phyloP scores from a whole-genome alignment of 495 filamentous ascomycete species.

The Oidiodendron maius region DNA sequence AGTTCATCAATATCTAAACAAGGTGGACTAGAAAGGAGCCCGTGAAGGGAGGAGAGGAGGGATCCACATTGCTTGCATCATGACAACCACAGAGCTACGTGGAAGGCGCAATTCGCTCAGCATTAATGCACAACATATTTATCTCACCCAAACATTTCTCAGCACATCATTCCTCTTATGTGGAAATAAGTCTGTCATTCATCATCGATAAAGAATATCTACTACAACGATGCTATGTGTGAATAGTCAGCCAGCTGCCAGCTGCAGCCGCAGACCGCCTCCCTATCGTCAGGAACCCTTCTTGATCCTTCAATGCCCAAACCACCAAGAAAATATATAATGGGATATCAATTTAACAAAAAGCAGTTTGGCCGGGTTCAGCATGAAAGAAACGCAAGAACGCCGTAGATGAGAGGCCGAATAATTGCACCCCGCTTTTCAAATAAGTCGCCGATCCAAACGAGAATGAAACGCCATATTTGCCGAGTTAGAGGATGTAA shows the following conservation, averaged over 20 bases:
- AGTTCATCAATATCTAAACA: too few species aligned
- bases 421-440: not conserved
- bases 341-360: constrained; percentile 21
- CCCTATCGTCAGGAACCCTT: not conserved
- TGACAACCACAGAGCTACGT: not conserved
- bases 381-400: constrained; percentile 8
- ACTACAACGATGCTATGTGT: constrained; percentile 16
- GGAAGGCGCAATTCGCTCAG: not conserved
- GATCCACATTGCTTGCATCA: too few species aligned
- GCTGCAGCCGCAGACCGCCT: not conserved
- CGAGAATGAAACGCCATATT: constrained; percentile 12
- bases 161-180: not conserved
- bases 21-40: too few species aligned
- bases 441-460: constrained; percentile 8
- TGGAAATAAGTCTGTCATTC: constrained; percentile 12
- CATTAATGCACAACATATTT: not conserved
- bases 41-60: too few species aligned
- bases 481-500: constrained; percentile 1
- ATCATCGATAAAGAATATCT: constrained; percentile 17
- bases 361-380: not conserved
- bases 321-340: constrained; percentile 2
- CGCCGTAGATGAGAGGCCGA: constrained; percentile 13
- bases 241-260: not conserved
- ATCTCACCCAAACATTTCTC: not conserved
- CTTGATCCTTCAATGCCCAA: not conserved